A percentile compares a stretch with the other conserved stretches of the same genome.
phyloP scores from a whole-genome alignment of 2,329 filamentous ascomycete species.

The Nothophoma quercina region DNA sequence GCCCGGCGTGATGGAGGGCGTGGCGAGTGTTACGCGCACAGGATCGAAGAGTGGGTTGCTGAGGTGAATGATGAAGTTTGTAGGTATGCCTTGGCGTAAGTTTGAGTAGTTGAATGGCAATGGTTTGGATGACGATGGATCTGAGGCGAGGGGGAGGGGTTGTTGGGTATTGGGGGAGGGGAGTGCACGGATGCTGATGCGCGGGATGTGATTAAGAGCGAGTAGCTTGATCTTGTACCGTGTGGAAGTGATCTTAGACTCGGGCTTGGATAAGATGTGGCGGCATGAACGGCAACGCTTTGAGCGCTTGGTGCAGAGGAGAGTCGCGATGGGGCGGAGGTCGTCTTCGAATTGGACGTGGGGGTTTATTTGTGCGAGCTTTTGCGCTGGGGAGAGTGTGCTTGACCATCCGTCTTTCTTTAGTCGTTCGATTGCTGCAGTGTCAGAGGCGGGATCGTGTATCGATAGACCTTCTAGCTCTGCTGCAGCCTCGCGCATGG shows the following conservation, averaged over 20 bases:
- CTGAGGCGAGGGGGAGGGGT: constrained; percentile 43
- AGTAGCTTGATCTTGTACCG: constrained; percentile 93
- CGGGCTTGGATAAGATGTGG: constrained; percentile 94
- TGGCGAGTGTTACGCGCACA: constrained; percentile 86
- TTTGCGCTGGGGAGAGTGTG: constrained; percentile 64
- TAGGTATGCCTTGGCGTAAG: constrained; percentile 59
- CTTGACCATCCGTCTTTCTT: constrained; percentile 70
- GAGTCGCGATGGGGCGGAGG: constrained; percentile 80
- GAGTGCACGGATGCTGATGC: constrained; percentile 75
- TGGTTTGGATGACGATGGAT: constrained; percentile 34
- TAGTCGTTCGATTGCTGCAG: constrained; percentile 62
- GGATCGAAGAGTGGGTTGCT: constrained; percentile 94
- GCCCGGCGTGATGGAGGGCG: constrained; percentile 61
- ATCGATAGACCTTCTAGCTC: constrained; percentile 75
- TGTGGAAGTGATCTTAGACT: constrained; percentile 86
- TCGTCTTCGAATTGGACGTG: constrained; percentile 72
- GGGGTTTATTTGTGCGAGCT: constrained; percentile 57
- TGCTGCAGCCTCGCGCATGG: constrained; percentile 81
- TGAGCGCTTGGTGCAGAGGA: constrained; percentile 88
- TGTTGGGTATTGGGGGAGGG: constrained; percentile 57
- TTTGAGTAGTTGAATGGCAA: constrained; percentile 54
- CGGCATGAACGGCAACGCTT: constrained; percentile 93
- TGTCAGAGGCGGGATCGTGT: constrained; percentile 66
- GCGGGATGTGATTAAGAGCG: constrained; percentile 83
- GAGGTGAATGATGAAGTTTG: constrained; percentile 87